phyloP scores from a whole-genome alignment of 768 basidiomycete species.

The Amanita rimosa region DNA sequence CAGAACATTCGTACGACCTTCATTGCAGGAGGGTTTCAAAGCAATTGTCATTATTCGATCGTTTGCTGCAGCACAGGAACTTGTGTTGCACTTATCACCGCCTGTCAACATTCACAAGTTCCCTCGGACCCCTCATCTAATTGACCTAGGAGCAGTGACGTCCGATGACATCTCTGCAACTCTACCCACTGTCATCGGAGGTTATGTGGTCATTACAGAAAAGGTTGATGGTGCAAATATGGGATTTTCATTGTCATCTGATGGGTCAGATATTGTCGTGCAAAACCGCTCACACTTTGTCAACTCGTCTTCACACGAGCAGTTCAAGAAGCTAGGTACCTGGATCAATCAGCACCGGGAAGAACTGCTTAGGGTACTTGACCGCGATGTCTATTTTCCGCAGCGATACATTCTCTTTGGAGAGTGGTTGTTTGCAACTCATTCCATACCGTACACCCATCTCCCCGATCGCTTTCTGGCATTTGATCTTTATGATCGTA shows the following conservation, averaged over 20 bases:
- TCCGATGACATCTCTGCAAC: constrained; percentile 32
- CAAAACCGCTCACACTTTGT: constrained; percentile 58
- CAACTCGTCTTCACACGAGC: constrained; percentile 41
- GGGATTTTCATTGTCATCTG: constrained; percentile 30
- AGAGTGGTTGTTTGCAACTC: constrained; percentile 53
- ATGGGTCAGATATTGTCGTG: constrained; percentile 32
- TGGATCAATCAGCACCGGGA: constrained; percentile 42
- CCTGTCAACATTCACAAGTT: constrained; percentile 38
- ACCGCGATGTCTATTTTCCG: constrained; percentile 38
- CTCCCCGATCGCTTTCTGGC: constrained; percentile 49
- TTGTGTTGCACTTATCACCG: constrained; percentile 32
- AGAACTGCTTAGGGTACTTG: constrained; percentile 30
- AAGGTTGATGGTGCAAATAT: constrained; percentile 62
- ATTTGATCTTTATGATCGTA: constrained; percentile 49
- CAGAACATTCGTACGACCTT: constrained; percentile 30
- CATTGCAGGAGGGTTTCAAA: constrained; percentile 40
- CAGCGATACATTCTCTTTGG: constrained; percentile 52
- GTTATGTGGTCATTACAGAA: constrained; percentile 41
- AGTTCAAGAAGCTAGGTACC: constrained; percentile 44
- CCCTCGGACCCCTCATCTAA: constrained; percentile 48
- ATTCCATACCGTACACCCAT: constrained; percentile 44
- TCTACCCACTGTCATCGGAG: constrained; percentile 3
- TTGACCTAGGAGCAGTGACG: constrained; percentile 46
- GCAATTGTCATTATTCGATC: constrained; percentile 36
- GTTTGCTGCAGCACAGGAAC: constrained; percentile 37